Conservation (phyloP, 139 green algal species). For the Chlorella sp. region DNA sequence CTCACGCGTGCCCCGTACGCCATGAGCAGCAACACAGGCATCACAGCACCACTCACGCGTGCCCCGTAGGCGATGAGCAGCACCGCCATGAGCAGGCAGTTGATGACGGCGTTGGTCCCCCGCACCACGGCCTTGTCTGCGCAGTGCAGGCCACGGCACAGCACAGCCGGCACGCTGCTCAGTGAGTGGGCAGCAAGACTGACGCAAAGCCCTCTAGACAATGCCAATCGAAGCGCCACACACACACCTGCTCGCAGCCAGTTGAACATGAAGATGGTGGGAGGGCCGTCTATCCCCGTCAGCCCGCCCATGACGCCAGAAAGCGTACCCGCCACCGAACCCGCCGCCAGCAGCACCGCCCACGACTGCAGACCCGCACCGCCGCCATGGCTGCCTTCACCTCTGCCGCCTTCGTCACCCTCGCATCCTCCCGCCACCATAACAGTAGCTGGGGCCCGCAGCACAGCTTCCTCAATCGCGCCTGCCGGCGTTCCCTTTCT, state of each 20-base stretch:
- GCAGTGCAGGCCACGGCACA: background rate
- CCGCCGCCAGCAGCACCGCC: background rate
- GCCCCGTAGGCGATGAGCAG: conserved; percentile 4
- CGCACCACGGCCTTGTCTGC: conserved; percentile 11
- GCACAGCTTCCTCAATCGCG: background rate
- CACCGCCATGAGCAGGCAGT: conserved; percentile 10
- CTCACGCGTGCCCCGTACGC: background rate
- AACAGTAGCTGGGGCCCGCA: background rate
- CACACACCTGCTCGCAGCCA: conserved; percentile 1
- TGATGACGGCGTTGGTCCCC: conserved; percentile 15
- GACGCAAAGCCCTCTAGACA: too few relatives aligned
- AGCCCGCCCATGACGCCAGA: conserved; percentile 18
- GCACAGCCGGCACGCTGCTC: background rate
- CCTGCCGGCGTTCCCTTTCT: background rate
- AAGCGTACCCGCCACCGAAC: conserved; percentile 11
- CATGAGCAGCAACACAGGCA: background rate
- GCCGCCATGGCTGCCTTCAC: too few relatives aligned
- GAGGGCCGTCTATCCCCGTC: conserved; percentile 11
- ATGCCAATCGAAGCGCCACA: too few relatives aligned
- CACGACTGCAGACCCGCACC: background rate
- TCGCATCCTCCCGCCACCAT: background rate
- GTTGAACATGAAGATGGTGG: conserved; percentile 18
- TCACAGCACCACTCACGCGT: background rate
- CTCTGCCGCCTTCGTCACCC: too few relatives aligned
- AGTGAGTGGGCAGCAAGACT: too few relatives aligned